A percentile compares a stretch with the other conserved stretches of the same genome.
These are phyloP conservation scores for Cordyceps sp. DNA, from an alignment of 2,329 filamentous ascomycete species.

Conservation along the genomic window DNA sequence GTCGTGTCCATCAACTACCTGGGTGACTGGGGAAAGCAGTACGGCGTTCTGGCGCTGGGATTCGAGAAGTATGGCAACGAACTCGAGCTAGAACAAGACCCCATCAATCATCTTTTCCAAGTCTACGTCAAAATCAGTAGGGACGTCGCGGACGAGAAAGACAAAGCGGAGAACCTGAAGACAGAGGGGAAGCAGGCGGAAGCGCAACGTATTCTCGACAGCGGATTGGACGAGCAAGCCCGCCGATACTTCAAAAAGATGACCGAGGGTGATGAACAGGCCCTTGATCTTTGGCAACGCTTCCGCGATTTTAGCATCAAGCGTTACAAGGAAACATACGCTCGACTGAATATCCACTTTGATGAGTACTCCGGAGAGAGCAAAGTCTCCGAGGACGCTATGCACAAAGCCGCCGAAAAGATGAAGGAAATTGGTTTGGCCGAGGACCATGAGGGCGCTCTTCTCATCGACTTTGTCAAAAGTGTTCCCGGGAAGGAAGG, in stretches of 20 bases:
- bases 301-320: constrained; percentile 37
- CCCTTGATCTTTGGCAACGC: constrained; percentile 33
- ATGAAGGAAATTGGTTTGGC: constrained; percentile 49
- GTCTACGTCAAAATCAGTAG: constrained; percentile 52
- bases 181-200: constrained; percentile 22
- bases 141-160: constrained; percentile 46
- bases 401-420: constrained; percentile 44
- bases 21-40: constrained; percentile 61
- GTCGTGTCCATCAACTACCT: constrained; percentile 55
- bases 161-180: constrained; percentile 28
- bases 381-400: constrained; percentile 49
- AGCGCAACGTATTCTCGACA: constrained; percentile 16
- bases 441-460: constrained; percentile 54
- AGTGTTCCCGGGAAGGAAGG: constrained; percentile 48
- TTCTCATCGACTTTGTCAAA: constrained; percentile 56
- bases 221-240: constrained; percentile 26
- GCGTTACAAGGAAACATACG: constrained; percentile 35
- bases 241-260: constrained; percentile 42
- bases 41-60: constrained; percentile 44
- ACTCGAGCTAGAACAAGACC: constrained; percentile 43
- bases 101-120: constrained; percentile 51
- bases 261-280: constrained; percentile 37
- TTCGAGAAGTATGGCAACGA: constrained; percentile 51
- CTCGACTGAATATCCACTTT: constrained; percentile 53
- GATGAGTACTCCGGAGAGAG: constrained; percentile 61